A percentile compares a stretch with the other conserved stretches of the same genome.
These are phyloP conservation scores for Beauveria australis DNA, from an alignment of 2,329 filamentous ascomycete species.

Conservation along the genomic window DNA sequence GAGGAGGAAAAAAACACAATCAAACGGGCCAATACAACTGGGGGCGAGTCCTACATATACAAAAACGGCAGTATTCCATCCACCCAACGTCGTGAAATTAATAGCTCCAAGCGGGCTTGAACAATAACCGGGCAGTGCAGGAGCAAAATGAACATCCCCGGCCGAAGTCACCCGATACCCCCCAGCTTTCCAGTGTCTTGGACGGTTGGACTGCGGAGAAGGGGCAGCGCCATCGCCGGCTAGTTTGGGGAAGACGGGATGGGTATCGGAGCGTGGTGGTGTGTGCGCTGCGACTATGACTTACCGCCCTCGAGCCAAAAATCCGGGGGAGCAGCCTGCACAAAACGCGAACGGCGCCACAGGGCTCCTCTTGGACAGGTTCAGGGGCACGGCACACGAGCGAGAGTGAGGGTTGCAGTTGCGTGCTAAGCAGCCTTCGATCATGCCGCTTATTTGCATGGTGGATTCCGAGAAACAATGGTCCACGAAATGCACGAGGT, in stretches of 20 bases:
- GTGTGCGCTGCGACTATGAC: background rate
- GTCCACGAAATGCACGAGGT: too few relatives aligned
- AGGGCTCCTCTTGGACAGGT: background rate
- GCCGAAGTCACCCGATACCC: constrained; percentile 10
- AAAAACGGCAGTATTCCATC: background rate
- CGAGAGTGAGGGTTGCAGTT: background rate
- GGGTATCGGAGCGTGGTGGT: background rate
- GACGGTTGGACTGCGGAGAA: constrained; percentile 4
- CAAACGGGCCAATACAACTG: background rate
- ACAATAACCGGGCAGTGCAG: constrained; percentile 7
- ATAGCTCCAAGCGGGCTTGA: background rate
- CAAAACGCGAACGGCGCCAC: background rate
- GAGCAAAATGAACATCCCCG: background rate
- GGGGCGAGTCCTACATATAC: constrained; percentile 4
- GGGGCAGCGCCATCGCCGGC: background rate
- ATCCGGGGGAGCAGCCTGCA: background rate
- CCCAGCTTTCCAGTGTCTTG: background rate
- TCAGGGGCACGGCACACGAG: background rate
- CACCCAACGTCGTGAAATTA: background rate
- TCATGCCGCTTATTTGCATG: too few relatives aligned
- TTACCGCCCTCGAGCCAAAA: background rate
- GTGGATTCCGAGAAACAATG: background rate
- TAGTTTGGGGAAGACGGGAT: constrained; percentile 5
- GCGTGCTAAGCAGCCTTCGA: too few relatives aligned
- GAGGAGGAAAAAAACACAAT: background rate